Conservation (phyloP, 2,329 filamentous ascomycete genomes). For the Ophiostoma ips region DNA sequence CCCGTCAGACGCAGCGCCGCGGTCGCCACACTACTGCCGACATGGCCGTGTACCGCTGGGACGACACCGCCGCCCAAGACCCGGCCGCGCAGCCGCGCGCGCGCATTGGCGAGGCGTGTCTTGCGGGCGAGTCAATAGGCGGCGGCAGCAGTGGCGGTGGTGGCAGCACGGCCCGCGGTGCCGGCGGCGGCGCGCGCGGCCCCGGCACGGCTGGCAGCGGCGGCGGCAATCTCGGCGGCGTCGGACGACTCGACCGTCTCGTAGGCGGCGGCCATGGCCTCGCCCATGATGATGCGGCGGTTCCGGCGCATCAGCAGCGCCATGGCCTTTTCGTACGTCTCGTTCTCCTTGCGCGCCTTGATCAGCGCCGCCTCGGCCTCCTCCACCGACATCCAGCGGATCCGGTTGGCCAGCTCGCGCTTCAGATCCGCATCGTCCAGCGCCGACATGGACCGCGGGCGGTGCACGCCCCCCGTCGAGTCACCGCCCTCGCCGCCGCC, state of each 20-base stretch:
- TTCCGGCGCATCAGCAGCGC: slow-evolving; percentile 48
- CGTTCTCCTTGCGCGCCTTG: slow-evolving; percentile 43
- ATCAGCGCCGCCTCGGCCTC: slow-evolving; percentile 45
- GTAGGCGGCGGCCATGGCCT: neutral
- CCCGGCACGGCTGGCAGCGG: neutral
- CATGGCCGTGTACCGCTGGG: neutral
- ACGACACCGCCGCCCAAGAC: neutral
- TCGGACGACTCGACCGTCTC: neutral
- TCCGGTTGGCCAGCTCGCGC: slow-evolving; percentile 16
- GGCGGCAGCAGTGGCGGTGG: no score
- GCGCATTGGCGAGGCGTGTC: neutral
- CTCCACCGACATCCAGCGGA: slow-evolving; percentile 37
- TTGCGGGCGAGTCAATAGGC: slow-evolving; percentile 8
- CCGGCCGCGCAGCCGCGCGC: neutral
- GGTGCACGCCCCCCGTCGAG: neutral
- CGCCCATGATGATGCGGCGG: slow-evolving; percentile 24
- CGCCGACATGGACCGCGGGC: neutral
- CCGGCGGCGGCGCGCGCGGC: neutral
- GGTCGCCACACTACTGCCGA: neutral
- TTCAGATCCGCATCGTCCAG: slow-evolving; percentile 6
- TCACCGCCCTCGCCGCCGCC: neutral
- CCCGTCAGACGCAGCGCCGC: slow-evolving; percentile 2
- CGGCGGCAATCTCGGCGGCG: neutral
- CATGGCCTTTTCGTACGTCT: slow-evolving; percentile 47
- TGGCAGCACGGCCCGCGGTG: neutral